Conservation (phyloP, 1,284 basidiomycete genomes). For the Heterobasidion occidentale region DNA sequence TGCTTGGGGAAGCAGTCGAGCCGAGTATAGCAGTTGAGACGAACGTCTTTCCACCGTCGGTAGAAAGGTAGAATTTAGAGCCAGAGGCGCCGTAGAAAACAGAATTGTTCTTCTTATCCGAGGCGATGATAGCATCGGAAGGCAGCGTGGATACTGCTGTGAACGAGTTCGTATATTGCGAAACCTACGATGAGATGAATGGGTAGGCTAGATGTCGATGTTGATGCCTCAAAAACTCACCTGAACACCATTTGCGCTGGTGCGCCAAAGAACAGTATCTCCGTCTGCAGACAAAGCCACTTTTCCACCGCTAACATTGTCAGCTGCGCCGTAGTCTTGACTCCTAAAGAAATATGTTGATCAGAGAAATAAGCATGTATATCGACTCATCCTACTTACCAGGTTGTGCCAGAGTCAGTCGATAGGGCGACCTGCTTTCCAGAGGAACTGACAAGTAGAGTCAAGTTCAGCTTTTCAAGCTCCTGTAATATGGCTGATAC, state of each 20-base stretch:
- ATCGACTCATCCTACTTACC: slow-evolving; percentile 20
- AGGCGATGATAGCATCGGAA: slow-evolving; percentile 43
- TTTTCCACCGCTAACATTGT: slow-evolving; percentile 43
- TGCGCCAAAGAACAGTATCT: slow-evolving; percentile 51
- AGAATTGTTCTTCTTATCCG: slow-evolving; percentile 50
- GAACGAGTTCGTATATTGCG: slow-evolving; percentile 42
- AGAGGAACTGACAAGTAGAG: slow-evolving; percentile 7
- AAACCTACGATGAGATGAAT: slow-evolving; percentile 20
- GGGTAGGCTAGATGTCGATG: background rate
- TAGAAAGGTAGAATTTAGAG: slow-evolving; percentile 50
- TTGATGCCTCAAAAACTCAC: slow-evolving; percentile 8
- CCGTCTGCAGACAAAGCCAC: slow-evolving; percentile 51
- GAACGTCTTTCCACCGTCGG: slow-evolving; percentile 47
- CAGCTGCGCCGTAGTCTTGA: slow-evolving; percentile 44
- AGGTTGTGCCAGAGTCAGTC: slow-evolving; percentile 43
- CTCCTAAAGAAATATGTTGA: slow-evolving; percentile 17
- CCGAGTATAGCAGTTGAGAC: slow-evolving; percentile 33
- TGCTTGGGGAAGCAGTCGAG: slow-evolving; percentile 37
- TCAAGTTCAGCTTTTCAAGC: background rate
- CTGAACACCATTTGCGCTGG: slow-evolving; percentile 36
- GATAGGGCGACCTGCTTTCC: slow-evolving; percentile 52
- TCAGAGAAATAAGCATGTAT: too few relatives aligned
- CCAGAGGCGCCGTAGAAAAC: slow-evolving; percentile 52
- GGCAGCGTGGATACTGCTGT: slow-evolving; percentile 41
- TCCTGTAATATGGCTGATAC: background rate